Evolutionary conservation across 2,329 filamentous ascomycete species (phyloP).

Genomic region (Emmonsia crescens): DNA sequence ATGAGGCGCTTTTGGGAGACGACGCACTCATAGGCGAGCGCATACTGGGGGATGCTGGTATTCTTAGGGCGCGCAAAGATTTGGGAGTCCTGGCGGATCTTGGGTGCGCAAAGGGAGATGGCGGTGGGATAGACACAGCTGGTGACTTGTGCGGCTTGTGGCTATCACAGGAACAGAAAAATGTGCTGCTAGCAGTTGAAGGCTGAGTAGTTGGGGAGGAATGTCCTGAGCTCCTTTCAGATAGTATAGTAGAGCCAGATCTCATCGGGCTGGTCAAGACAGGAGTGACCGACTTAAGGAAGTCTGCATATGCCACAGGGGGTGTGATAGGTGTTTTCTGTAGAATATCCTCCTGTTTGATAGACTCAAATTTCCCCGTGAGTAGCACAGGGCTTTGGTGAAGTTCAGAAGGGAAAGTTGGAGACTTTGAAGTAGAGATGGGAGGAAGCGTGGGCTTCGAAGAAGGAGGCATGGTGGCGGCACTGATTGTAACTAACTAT

Average conservation of each 20-base stretch:
- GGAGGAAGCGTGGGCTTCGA: constrained; percentile 30
- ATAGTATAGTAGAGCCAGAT: constrained; percentile 42
- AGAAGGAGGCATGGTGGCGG: constrained; percentile 2
- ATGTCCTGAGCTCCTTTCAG: constrained; percentile 20
- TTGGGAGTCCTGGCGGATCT: constrained; percentile 49
- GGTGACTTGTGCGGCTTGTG: constrained; percentile 37
- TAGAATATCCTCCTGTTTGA: constrained; percentile 56
- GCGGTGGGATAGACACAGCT: constrained; percentile 50
- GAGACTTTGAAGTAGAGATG: constrained; percentile 34
- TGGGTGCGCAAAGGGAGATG: constrained; percentile 47
- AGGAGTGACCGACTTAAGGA: constrained; percentile 69
- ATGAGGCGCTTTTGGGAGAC: constrained; percentile 47
- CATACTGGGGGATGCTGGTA: constrained; percentile 59
- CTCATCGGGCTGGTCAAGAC: constrained; percentile 58
- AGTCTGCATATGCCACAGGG: constrained; percentile 81
- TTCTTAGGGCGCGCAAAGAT: constrained; percentile 53
- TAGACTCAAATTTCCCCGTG: constrained; percentile 45
- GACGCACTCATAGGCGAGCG: constrained; percentile 37
- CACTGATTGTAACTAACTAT: constrained; percentile 2
- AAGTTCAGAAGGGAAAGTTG: constrained; percentile 44
- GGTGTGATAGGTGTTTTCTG: constrained; percentile 82
- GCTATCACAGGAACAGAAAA: constrained; percentile 44
- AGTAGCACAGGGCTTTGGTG: constrained; percentile 42
- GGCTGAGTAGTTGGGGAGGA: constrained; percentile 29
- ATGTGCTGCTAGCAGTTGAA: constrained; percentile 28